Percentiles rank a stretch among this genome's conserved stretches.
phyloP scores from a whole-genome alignment of 2,329 filamentous ascomycete species.

The Westerdykella aurantiaca region DNA sequence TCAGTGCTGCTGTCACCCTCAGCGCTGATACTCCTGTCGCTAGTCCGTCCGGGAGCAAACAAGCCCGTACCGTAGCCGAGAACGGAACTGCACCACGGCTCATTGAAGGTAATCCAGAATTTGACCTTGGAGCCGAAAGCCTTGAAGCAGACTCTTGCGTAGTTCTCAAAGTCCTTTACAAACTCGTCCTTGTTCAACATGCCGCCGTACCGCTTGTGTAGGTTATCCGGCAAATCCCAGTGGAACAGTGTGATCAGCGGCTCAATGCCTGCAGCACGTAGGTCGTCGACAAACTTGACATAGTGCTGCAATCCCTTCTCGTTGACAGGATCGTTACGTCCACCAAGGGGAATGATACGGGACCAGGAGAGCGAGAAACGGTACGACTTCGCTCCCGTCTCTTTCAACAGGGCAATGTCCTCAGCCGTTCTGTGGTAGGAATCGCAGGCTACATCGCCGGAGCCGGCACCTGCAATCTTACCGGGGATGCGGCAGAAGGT shows the following conservation, averaged over 20 bases:
- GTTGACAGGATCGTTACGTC: conserved; percentile 76
- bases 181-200: conserved; percentile 78
- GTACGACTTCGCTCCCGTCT: conserved; percentile 67
- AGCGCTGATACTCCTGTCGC: conserved; percentile 63
- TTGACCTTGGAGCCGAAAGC: conserved; percentile 68
- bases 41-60: conserved; percentile 78
- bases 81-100: conserved; percentile 80
- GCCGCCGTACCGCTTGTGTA: conserved; percentile 77
- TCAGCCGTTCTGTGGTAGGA: conserved; percentile 74
- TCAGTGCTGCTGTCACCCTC: conserved; percentile 71
- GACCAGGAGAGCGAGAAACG: conserved; percentile 82
- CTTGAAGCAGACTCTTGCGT: conserved; percentile 70
- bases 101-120: conserved; percentile 87
- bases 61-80: conserved; percentile 72
- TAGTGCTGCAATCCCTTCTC: conserved; percentile 73
- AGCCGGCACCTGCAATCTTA: conserved; percentile 74
- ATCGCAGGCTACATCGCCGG: conserved; percentile 75
- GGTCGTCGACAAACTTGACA: conserved; percentile 69
- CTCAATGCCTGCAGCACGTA: conserved; percentile 68
- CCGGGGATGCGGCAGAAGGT: conserved; percentile 75
- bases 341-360: conserved; percentile 78
- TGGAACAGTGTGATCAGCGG: conserved; percentile 82
- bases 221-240: conserved; percentile 76
- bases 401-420: conserved; percentile 72
- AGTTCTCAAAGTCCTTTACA: conserved; percentile 72